Base-by-base conservation (phyloP, 805 yeast species). In the Myxozyma neglecta region DNA sequence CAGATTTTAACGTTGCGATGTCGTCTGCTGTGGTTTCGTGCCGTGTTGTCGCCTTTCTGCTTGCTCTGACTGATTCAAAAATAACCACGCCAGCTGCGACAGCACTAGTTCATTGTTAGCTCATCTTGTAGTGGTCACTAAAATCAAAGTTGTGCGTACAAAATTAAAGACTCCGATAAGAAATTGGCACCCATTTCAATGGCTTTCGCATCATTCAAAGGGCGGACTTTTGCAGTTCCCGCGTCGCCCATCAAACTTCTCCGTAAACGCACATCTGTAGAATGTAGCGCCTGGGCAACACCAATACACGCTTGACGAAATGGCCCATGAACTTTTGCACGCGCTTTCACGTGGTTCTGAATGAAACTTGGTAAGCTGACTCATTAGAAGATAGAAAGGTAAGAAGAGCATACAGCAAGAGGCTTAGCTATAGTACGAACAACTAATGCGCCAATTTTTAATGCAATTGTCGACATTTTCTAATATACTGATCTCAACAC, bases 361-460 rank as follows among this genome's bases (percentile, higher is more conserved):
- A 13, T 14, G 49, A 18, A 53, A n/a, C n/a, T 36, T 50, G 53
- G 45, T 29, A 35, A 18, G 24, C 34, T 9, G 13, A 6, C 7
- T 13, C 18, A 6, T 14, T 40, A 35, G 39, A 42, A 14, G 3
- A n/a, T 6, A 18, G 36, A 18, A 10, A 32, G 5, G 49, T 44
- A 50, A 55, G 43, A 3, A 11, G 10, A 36, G 73, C 80, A 56
- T 67, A 77, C 80, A 3, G 93, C 90, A 36, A 89, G 80, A 1
- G 96, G 96, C 71, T 87, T 89, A 42, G 96, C 87, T 47, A 89
- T 77, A 42, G 93, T 89, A 64, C 92, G 75, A 6, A 89, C 83
- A 57, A 88, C 79, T 57, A 89, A 80, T 29, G 92, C 81, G 10
- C 90, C 83, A 67, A 89, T 75, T 72, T 89, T 89, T 53, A 89